These are phyloP conservation scores for Rhizopogon vulgaris DNA, from an alignment of 768 basidiomycete species.

Conservation along the genomic window DNA sequence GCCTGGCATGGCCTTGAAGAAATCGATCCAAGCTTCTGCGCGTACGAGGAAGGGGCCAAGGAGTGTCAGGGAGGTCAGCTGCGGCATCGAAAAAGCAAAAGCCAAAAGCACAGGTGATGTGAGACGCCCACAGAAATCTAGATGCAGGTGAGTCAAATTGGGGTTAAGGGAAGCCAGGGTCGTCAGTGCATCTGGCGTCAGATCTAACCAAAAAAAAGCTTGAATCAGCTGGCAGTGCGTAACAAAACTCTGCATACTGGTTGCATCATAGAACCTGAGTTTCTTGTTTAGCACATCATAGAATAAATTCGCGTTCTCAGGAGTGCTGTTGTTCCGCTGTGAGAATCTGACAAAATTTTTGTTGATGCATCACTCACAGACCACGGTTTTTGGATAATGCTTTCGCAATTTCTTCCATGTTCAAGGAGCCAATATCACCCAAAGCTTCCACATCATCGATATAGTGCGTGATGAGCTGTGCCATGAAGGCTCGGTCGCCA, in stretches of 20 bases:
- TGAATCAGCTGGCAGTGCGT: not conserved
- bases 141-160: slow-evolving; percentile 68
- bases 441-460: slow-evolving; percentile 87
- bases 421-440: slow-evolving; percentile 82
- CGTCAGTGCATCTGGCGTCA: slow-evolving; percentile 59
- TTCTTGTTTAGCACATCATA: slow-evolving; percentile 65
- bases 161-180: slow-evolving; percentile 80
- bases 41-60: slow-evolving; percentile 86
- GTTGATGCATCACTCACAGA: slow-evolving; percentile 47
- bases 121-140: slow-evolving; percentile 85
- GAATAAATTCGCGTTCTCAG: slow-evolving; percentile 78
- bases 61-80: slow-evolving; percentile 69
- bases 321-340: slow-evolving; percentile 41
- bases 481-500: not conserved
- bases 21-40: slow-evolving; percentile 62
- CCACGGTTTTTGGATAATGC: slow-evolving; percentile 76
- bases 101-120: slow-evolving; percentile 51
- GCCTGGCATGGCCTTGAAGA: slow-evolving; percentile 58
- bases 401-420: slow-evolving; percentile 79
- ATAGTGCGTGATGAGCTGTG: slow-evolving; percentile 75
- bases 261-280: slow-evolving; percentile 82
- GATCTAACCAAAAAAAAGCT: slow-evolving; percentile 38
- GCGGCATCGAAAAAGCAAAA: slow-evolving; percentile 58
- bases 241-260: slow-evolving; percentile 49
- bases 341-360: not conserved